Conservation (phyloP, 169 alveolate species). For the Plasmodium gonderi region DNA sequence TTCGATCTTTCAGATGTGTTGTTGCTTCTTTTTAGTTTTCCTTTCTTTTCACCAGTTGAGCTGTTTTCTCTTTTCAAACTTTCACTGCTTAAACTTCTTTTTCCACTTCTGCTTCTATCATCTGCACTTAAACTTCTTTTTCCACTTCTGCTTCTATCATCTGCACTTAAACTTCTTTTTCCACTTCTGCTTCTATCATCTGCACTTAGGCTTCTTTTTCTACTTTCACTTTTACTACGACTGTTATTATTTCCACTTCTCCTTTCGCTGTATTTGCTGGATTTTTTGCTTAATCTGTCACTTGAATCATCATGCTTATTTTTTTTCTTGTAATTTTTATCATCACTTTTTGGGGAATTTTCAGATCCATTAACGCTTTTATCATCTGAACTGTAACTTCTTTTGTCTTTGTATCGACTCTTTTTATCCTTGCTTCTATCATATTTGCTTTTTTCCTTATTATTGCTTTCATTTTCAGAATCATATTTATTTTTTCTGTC, state of each 20-base stretch:
- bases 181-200: slow-evolving; percentile 24
- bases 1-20: neutral
- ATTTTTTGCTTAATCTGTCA: slow-evolving; percentile 52
- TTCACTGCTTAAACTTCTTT: neutral
- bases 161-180: slow-evolving; percentile 50
- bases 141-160: neutral
- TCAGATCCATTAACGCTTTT: slow-evolving; percentile 27
- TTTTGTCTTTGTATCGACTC: slow-evolving; percentile 16
- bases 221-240: slow-evolving; percentile 32
- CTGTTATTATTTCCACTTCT: slow-evolving; percentile 41
- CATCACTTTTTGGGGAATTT: slow-evolving; percentile 55
- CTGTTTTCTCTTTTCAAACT: slow-evolving; percentile 50
- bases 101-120: neutral
- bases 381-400: slow-evolving; percentile 49
- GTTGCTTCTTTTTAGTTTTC: slow-evolving; percentile 8
- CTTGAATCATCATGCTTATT: slow-evolving; percentile 38
- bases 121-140: neutral
- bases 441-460: slow-evolving; percentile 33
- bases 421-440: slow-evolving; percentile 5
- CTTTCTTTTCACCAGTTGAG: slow-evolving; percentile 27
- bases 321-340: slow-evolving; percentile 51
- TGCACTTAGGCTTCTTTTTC: slow-evolving; percentile 33
- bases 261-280: slow-evolving; percentile 23
- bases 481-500: slow-evolving; percentile 43
- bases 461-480: slow-evolving; percentile 28